Conservation (phyloP, 352 stramenopile species). For the Halophytophthora polymorphica region DNA sequence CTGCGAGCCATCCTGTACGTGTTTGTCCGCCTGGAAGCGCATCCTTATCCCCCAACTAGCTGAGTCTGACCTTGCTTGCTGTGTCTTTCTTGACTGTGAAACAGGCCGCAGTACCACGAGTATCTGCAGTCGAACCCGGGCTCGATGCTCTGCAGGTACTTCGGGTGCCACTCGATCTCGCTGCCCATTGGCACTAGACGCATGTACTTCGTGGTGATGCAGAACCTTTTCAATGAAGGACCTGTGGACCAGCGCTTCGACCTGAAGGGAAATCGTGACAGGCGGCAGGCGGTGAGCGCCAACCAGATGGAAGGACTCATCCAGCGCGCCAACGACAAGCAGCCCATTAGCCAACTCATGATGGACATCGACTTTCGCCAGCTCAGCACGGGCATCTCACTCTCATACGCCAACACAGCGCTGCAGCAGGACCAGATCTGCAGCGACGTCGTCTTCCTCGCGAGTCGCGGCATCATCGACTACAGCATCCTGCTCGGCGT, state of each 20-base stretch:
- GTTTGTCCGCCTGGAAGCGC: not conserved
- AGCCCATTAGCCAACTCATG: constrained; percentile 68
- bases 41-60: not conserved
- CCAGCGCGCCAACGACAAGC: constrained; percentile 52
- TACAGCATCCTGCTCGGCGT: constrained; percentile 83
- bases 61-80: not conserved
- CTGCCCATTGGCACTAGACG: constrained; percentile 75
- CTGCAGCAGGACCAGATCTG: constrained; percentile 64
- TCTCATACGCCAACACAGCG: constrained; percentile 42
- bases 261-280: constrained; percentile 78
- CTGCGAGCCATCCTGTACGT: constrained; percentile 73
- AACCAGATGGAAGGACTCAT: constrained; percentile 63
- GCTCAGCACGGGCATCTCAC: constrained; percentile 54
- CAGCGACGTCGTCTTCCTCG: constrained; percentile 80
- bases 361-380: constrained; percentile 88
- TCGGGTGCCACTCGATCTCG: constrained; percentile 84
- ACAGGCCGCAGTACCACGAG: constrained; percentile 72
- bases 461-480: constrained; percentile 80
- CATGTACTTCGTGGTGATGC: constrained; percentile 90
- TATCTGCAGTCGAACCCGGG: constrained; percentile 74
- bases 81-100: not conserved
- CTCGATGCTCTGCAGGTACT: constrained; percentile 78
- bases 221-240: constrained; percentile 81
- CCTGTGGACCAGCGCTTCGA: constrained; percentile 80
- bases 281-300: constrained; percentile 62